Conservation (phyloP, 2,329 filamentous ascomycete species). For the Trichoderma sp. region DNA sequence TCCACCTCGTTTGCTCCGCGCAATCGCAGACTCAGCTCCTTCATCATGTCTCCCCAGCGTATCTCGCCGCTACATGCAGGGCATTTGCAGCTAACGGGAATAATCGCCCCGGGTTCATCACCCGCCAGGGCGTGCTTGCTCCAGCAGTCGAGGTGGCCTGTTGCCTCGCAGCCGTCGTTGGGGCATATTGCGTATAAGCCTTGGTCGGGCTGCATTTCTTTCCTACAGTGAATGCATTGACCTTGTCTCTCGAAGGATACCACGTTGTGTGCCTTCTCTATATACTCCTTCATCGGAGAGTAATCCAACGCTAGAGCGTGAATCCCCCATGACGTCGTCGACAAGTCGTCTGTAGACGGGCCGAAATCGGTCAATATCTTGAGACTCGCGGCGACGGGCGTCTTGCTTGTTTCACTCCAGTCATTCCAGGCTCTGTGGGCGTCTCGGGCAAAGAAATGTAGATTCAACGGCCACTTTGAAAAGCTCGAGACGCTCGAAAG, state of each 20-base stretch:
- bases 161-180: slow-evolving; percentile 50
- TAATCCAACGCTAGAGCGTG: slow-evolving; percentile 56
- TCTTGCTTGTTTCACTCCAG: slow-evolving; percentile 50
- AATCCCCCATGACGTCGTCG: slow-evolving; percentile 43
- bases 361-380: slow-evolving; percentile 56
- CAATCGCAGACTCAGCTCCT: slow-evolving; percentile 71
- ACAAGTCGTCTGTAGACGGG: slow-evolving; percentile 22
- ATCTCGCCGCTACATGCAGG: slow-evolving; percentile 63
- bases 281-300: slow-evolving; percentile 48
- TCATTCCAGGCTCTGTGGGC: slow-evolving; percentile 66
- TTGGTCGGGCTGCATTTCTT: slow-evolving; percentile 42
- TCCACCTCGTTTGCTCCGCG: slow-evolving; percentile 68
- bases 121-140: slow-evolving; percentile 47
- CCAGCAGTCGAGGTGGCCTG: slow-evolving; percentile 60
- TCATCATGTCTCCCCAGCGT: slow-evolving; percentile 75
- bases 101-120: slow-evolving; percentile 42
- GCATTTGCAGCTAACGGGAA: slow-evolving; percentile 69
- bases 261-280: slow-evolving; percentile 53
- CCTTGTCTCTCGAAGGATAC: slow-evolving; percentile 56
- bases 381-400: slow-evolving; percentile 47
- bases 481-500: slow-evolving; percentile 79
- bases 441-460: slow-evolving; percentile 75
- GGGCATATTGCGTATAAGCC: slow-evolving; percentile 59
- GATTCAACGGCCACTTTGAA: slow-evolving; percentile 71
- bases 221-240: slow-evolving; percentile 51